Base-by-base conservation (phyloP, 2,329 filamentous ascomycete genomes). In the Botrytis galanthina region DNA sequence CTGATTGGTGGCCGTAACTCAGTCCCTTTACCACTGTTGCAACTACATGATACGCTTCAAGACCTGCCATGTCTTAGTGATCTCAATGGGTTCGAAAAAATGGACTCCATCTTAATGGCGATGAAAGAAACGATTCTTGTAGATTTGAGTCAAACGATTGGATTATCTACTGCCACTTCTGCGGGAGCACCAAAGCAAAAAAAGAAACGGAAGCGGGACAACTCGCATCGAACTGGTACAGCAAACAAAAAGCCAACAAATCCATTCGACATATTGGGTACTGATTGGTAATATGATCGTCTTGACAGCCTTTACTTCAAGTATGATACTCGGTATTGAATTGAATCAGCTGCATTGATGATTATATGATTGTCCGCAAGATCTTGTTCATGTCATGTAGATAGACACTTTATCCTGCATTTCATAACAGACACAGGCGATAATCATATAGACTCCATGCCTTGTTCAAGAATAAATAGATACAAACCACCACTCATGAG, bases 181-280 rank as follows among this genome's bases (percentile, higher is more conserved):
- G 48, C 29, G n/a, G 61, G 42, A 35, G 29, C 39, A 1, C 37
- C 61, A 16, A 73, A 71, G 26, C 22, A 76, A 71, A 75, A 73
- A 67, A 79, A 78, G 64, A 74, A 75, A n/a, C 78, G 78, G 71
- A 75, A 74, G 32, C 72, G 60, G 46, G 59, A 44, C 3, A 37
- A 64, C 16, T 20, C 26, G 32, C 63, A 16, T 4, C 14, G 6
- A 8, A 26, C 37, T 22, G n/a, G 54, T 18, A 20, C 16, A 37
- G 37, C 46, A 22, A 71, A 59, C 37, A 68, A 37, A 29, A 70
- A 32, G n/a, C 35, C 67, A 29, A 60, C n/a, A 1, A 73, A 73
- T 32, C 72, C 59, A 26, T 73, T 73, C 46, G 67, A 73, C 26
- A 18, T 73, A 37, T 51, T 73, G 20, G n/a, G 37, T 32, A 46